Evolutionary conservation across 2,329 filamentous ascomycete genomes (phyloP), one percentile per base, ranked within the genome.

Genomic region (Aspergillus fijiensis): DNA sequence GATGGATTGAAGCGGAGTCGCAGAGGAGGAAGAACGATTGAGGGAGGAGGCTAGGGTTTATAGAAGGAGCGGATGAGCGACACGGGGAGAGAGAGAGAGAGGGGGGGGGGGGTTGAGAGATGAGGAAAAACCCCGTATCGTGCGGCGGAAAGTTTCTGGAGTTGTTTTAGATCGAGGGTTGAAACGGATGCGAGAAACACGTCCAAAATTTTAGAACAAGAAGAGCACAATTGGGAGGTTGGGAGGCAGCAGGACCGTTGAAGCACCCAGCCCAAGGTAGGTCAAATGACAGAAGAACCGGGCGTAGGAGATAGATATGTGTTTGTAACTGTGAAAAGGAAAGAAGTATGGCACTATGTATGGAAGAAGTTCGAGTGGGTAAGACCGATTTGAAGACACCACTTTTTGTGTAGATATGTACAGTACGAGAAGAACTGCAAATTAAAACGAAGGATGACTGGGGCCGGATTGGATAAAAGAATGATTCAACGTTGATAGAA

Each of bases 81-180:
- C 16, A 42, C 51, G 39, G 27, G 42, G 23, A 19, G 21, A n/a
- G n/a, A n/a, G 27, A 27, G 31, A 14, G 33, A 31, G 31, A 42
- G 55, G 29, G 21, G 33, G n/a, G 49, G 21, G 51, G 35, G 51
- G 35, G 56, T 27, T 19, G 47, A 62, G 23, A 49, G 52, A 56
- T 29, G 27, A 29, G 27, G 27, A 4, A 23, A 60, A 42, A 54
- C 56, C 53, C 33, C 59, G 52, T 57, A 51, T 58, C 59, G 33
- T 42, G 39, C 23, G 27, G 27, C 39, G 56, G 57, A 58, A 53
- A 48, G 55, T 62, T 60, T 62, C 54, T 47, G 31, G 51, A 48
- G 54, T 62, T 19, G 60, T 62, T 63, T 62, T 61, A 55, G 57
- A 52, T 51, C 51, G 54, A 49, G 27, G 49, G 56, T 48, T 31